Evolutionary conservation across 257 asterid genomes (phyloP), one percentile per base, ranked within the genome.

Genomic region (Linaria vulgaris): DNA sequence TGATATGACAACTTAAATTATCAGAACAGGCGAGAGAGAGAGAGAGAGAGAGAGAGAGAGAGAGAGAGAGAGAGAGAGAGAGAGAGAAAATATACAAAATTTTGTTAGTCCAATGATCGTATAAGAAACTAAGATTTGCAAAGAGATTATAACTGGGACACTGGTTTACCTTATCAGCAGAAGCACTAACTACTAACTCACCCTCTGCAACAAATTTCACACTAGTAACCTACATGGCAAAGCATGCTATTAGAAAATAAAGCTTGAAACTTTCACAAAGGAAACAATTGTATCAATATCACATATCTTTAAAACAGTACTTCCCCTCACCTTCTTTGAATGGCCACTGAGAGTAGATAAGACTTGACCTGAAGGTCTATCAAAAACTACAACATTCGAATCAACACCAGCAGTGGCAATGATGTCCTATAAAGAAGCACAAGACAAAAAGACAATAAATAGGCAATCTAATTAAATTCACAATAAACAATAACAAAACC

Each of bases 341-440:
- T 94, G 99, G 69, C 97, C 99, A 79, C 85, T 84, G 63, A 94
- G 97, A 17, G 96, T 94, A 37, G 99, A 88, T 72, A 90, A 79
- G 45, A 90, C 90, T 77, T 87, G 88, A 72, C 97, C 99, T 43
- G 97, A 87, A 34, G 88, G 70, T 66, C 88, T 83, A 83, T 90
- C 90, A 61, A 94, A 94, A 61, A 94, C 68, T 48, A 94, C 97
- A 46, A 85, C 92, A 73, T 87, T 94, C 46, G 97, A 60, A 78
- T 90, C 97, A 38, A 69, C 78, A 56, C 99, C 99, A 57, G 86
- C 99, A 71, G 97, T 85, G 56, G 97, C 97, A 78, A 94, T 85
- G 55, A 90, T 79, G 74, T 90, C 99, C 99, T 94, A 67, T 27
- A 59, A 37, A 62, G 56, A 64, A 38, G 68, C 21, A 60, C 12